Conservation (phyloP, 257 asterid genomes). For the Avicennia marina region DNA sequence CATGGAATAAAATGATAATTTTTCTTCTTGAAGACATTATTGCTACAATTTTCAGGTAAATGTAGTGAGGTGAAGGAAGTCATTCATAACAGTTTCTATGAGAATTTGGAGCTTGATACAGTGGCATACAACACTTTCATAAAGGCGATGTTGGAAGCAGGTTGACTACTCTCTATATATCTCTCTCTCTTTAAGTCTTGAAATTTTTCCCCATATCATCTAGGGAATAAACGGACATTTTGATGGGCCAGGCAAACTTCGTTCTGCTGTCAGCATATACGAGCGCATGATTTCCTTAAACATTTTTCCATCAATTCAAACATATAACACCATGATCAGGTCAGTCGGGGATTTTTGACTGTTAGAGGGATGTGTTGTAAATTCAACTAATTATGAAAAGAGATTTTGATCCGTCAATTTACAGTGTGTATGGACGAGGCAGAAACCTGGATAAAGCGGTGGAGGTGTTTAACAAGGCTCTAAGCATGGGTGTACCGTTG, state of each 20-base stretch:
- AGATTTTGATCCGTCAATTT: slow-evolving; percentile 13
- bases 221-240: slow-evolving; percentile 18
- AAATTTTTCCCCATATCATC: background rate
- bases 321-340: slow-evolving; percentile 96
- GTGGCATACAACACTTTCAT: slow-evolving; percentile 93
- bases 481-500: slow-evolving; percentile 47
- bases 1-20: slow-evolving; percentile 8
- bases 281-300: slow-evolving; percentile 65
- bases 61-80: slow-evolving; percentile 52
- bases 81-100: slow-evolving; percentile 45
- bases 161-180: slow-evolving; percentile 26
- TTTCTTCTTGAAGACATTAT: slow-evolving; percentile 17
- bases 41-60: slow-evolving; percentile 50
- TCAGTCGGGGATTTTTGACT: slow-evolving; percentile 18
- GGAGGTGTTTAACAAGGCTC: slow-evolving; percentile 64
- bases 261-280: slow-evolving; percentile 56
- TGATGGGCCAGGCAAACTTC: slow-evolving; percentile 67
- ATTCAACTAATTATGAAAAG: slow-evolving; percentile 6
- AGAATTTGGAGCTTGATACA: slow-evolving; percentile 74
- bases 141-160: slow-evolving; percentile 85
- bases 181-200: background rate
- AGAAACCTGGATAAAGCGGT: slow-evolving; percentile 71
- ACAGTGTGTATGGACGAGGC: slow-evolving; percentile 85
- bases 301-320: slow-evolving; percentile 69
- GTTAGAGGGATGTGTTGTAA: background rate